Base-by-base conservation (phyloP, 2,329 filamentous ascomycete genomes). In the Nigrograna mackinnonii region DNA sequence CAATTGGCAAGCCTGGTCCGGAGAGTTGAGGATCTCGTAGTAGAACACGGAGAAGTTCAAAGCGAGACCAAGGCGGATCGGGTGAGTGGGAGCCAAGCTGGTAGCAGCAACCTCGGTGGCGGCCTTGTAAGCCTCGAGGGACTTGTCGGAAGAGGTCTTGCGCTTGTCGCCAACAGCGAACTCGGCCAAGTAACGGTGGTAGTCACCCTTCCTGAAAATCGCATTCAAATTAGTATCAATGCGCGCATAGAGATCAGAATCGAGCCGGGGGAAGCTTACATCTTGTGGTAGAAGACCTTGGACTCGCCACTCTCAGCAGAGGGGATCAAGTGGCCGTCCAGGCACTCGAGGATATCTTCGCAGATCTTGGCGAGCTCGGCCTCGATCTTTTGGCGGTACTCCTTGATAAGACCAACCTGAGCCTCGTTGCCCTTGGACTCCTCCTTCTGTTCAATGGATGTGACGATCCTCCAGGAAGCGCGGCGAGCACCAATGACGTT, bases 241-340 rank as follows among this genome's bases (percentile, higher is more conserved):
- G n/a, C n/a, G n/a, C n/a, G n/a, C n/a, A n/a, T n/a, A n/a, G n/a
- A n/a, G n/a, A n/a, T 34, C 24, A 5, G 4, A 7, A 35, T 22
- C 26, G 33, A 22, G 22, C 13, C 6, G 19, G 24, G 18, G 22
- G 22, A 49, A 46, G 70, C 83, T 60, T 74, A 95, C 91, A 97
- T 97, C 87, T 97, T 97, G 87, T 97, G 91, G 80, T 96, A 96
- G 80, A 97, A 97, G 64, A 97, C 92, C 85, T 96, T 96, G 66
- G 91, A 96, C 82, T 97, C 92, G 76, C 91, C 92, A 67, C 85
- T 90, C 81, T 94, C 87, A 62, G 92, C 92, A 64, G 89, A 94
- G 63, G 90, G 89, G 66, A 97, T 96, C 67, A 97, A 81, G 79
- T 92, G 88, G 77, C 92, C 77, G 78, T 96, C 91, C 45, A 97